These are phyloP conservation scores for Rhynchosporium graminicola DNA, from an alignment of 2,329 filamentous ascomycete species.

Conservation along the genomic window DNA sequence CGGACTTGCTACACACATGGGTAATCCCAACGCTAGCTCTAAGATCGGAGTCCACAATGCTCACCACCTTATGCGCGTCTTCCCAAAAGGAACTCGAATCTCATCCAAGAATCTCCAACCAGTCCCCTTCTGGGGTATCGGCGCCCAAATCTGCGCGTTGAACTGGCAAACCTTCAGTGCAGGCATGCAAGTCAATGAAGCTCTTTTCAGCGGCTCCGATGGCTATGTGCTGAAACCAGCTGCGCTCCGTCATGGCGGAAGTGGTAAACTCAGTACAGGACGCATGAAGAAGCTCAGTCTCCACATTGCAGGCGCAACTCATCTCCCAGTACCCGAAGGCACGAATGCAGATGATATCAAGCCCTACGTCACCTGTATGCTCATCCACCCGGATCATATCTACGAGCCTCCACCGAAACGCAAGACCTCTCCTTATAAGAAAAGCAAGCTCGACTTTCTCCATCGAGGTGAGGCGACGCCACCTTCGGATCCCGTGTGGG, in stretches of 20 bases:
- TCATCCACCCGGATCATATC: slow-evolving; percentile 58
- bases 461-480: slow-evolving; percentile 61
- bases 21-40: slow-evolving; percentile 42
- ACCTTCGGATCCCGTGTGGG: slow-evolving; percentile 63
- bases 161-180: slow-evolving; percentile 71
- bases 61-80: slow-evolving; percentile 69
- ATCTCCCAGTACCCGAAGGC: slow-evolving; percentile 56
- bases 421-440: slow-evolving; percentile 62
- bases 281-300: slow-evolving; percentile 54
- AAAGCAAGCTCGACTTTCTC: slow-evolving; percentile 58
- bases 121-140: slow-evolving; percentile 65
- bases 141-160: slow-evolving; percentile 68
- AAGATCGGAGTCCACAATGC: slow-evolving; percentile 63
- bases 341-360: slow-evolving; percentile 55
- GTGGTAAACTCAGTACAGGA: slow-evolving; percentile 49
- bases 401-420: slow-evolving; percentile 55
- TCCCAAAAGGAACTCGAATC: slow-evolving; percentile 68
- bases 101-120: slow-evolving; percentile 65
- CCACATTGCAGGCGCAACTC: slow-evolving; percentile 62
- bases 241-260: slow-evolving; percentile 57
- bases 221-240: slow-evolving; percentile 68
- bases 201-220: slow-evolving; percentile 63
- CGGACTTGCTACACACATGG: slow-evolving; percentile 55
- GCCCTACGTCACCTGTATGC: slow-evolving; percentile 66
- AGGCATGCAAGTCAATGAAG: slow-evolving; percentile 68